Percentiles rank a stretch among this genome's conserved stretches.
phyloP scores from a whole-genome alignment of 257 asterid genomes.

The Penstemon davidsonii region DNA sequence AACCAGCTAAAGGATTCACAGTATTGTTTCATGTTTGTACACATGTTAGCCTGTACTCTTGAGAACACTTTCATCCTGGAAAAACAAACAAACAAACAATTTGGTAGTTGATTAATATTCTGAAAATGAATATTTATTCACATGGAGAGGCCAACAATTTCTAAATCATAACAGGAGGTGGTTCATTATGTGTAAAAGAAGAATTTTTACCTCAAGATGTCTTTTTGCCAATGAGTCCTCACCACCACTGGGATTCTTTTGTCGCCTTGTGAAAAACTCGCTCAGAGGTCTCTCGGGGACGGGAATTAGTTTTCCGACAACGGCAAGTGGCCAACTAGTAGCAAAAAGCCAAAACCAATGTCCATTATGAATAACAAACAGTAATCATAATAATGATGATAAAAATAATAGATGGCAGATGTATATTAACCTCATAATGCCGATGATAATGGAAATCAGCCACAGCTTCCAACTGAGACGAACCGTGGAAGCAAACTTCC shows the following conservation, averaged over 20 bases:
- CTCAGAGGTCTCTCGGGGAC: constrained; percentile 50
- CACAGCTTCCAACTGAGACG: constrained; percentile 87
- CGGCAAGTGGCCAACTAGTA: constrained; percentile 67
- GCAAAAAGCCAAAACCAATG: constrained; percentile 9
- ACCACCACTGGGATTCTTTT: constrained; percentile 30
- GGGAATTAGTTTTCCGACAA: constrained; percentile 56
- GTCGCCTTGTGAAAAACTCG: constrained; percentile 35
- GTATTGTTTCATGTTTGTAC: constrained; percentile 22
- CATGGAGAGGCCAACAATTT: no score
- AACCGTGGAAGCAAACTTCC: constrained; percentile 65
- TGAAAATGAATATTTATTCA: no score
- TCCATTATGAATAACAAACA: neutral
- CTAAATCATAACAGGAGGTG: no score
- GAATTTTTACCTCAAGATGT: constrained; percentile 8
- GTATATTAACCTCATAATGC: constrained; percentile 57
- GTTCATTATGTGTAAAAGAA: neutral
- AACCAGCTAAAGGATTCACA: neutral
- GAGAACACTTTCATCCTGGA: neutral
- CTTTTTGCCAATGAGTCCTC: neutral
- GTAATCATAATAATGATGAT: no score
- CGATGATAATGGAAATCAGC: constrained; percentile 80
- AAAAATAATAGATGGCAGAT: neutral
- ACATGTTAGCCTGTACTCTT: constrained; percentile 22
- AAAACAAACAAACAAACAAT: no score
- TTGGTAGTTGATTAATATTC: no score